These are phyloP conservation scores for Geotrichum aggregatum DNA, from an alignment of 1,139 yeast species.

Conservation along the genomic window DNA sequence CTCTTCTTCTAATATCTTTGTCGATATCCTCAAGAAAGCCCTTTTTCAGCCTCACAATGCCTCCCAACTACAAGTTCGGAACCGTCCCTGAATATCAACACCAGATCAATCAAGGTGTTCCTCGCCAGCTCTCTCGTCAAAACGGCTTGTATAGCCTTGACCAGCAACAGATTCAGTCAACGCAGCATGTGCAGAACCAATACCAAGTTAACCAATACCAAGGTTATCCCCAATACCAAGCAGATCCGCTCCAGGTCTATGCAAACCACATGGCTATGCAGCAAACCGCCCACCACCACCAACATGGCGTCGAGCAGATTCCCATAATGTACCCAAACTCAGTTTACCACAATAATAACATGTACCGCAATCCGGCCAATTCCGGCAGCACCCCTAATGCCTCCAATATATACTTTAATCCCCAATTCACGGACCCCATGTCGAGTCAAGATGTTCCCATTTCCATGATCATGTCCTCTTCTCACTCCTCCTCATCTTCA, in stretches of 20 bases:
- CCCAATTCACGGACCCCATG: no score
- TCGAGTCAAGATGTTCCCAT: no score
- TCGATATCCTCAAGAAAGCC: background rate
- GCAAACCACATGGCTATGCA: background rate
- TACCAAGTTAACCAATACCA: background rate
- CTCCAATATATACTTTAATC: no score
- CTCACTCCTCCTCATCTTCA: no score
- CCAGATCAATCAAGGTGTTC: slow-evolving; percentile 2
- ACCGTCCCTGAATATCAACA: slow-evolving; percentile 7
- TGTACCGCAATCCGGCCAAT: background rate
- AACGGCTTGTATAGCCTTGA: background rate
- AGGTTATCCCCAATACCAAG: background rate
- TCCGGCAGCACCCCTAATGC: background rate
- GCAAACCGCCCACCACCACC: background rate
- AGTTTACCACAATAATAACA: background rate
- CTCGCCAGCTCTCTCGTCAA: slow-evolving; percentile 9
- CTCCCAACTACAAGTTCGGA: slow-evolving; percentile 9
- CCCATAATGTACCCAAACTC: background rate
- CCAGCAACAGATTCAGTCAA: background rate
- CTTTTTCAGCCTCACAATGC: background rate
- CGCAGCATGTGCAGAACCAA: background rate
- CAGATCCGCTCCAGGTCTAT: background rate
- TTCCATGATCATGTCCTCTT: no score
- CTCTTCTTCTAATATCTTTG: background rate
- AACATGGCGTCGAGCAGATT: background rate